A percentile compares a stretch with the other conserved stretches of the same genome.
Conservation (phyloP, 2,329 filamentous ascomycete genomes). For the Nemania bipapillata region DNA sequence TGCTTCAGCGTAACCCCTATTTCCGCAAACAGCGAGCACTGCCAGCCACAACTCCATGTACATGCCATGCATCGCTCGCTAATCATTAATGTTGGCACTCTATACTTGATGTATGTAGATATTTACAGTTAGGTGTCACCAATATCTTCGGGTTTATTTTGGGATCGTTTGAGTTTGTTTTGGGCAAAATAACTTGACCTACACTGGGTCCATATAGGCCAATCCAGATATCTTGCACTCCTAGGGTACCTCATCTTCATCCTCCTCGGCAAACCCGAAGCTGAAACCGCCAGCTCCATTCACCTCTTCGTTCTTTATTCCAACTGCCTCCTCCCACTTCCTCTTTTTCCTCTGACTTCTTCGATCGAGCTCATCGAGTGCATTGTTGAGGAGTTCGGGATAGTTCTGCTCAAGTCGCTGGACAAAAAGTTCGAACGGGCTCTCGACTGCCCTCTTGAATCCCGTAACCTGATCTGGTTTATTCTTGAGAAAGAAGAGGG, state of each 20-base stretch:
- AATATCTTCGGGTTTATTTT: neutral
- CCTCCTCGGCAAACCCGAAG: constrained; percentile 64
- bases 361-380: constrained; percentile 71
- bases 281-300: constrained; percentile 58
- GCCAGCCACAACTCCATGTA: constrained; percentile 15
- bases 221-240: neutral
- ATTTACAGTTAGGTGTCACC: neutral
- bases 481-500: constrained; percentile 81
- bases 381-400: constrained; percentile 74
- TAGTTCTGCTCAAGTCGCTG: constrained; percentile 71
- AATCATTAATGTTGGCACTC: too few species aligned
- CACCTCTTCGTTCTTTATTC: constrained; percentile 58
- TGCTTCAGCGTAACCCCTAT: constrained; percentile 14
- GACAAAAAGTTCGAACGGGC: constrained; percentile 80
- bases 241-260: constrained; percentile 61
- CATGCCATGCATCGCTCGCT: neutral
- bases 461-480: constrained; percentile 88
- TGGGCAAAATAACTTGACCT: neutral
- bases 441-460: constrained; percentile 75
- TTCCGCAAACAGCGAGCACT: constrained; percentile 28
- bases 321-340: constrained; percentile 85
- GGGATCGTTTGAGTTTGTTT: neutral
- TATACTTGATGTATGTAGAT: neutral
- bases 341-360: constrained; percentile 75
- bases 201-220: neutral